These are phyloP conservation scores for Perkinsus olseni DNA, from an alignment of 169 alveolate genomes.

Conservation along the genomic window DNA sequence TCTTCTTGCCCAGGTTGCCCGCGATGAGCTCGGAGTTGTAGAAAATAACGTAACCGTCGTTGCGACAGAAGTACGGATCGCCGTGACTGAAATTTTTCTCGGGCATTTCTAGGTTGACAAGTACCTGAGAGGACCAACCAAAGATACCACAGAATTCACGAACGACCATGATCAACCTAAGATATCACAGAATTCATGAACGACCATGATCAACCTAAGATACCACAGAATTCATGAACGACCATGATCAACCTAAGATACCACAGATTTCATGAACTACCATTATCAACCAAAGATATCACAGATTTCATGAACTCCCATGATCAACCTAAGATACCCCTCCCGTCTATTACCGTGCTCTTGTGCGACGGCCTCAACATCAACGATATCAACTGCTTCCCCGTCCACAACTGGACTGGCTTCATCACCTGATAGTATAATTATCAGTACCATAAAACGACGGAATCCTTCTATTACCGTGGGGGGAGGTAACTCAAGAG, in stretches of 20 bases:
- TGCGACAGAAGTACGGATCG: slow-evolving; percentile 60
- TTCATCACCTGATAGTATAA: slow-evolving; percentile 45
- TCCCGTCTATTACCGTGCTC: slow-evolving; percentile 27
- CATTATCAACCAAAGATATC: too few species aligned
- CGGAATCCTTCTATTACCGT: slow-evolving; percentile 21
- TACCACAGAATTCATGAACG: too few species aligned
- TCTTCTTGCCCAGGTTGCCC: slow-evolving; percentile 91
- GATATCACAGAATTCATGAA: too few species aligned
- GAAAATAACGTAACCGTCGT: slow-evolving; percentile 92
- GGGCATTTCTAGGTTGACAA: slow-evolving; percentile 31
- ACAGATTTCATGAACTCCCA: background rate
- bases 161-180: too few species aligned
- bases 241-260: too few species aligned
- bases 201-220: too few species aligned
- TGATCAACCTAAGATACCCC: background rate
- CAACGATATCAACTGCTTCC: slow-evolving; percentile 87
- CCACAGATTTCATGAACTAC: too few species aligned
- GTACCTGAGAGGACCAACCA: background rate
- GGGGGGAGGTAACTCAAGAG: slow-evolving; percentile 85
- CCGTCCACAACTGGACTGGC: slow-evolving; percentile 97
- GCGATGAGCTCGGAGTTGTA: slow-evolving; percentile 87
- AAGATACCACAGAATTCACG: background rate
- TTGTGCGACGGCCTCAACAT: slow-evolving; percentile 84
- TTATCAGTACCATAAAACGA: background rate
- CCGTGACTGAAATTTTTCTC: slow-evolving; percentile 30